phyloP scores from a whole-genome alignment of 2,329 filamentous ascomycete genomes.

The Alternaria postmessia region DNA sequence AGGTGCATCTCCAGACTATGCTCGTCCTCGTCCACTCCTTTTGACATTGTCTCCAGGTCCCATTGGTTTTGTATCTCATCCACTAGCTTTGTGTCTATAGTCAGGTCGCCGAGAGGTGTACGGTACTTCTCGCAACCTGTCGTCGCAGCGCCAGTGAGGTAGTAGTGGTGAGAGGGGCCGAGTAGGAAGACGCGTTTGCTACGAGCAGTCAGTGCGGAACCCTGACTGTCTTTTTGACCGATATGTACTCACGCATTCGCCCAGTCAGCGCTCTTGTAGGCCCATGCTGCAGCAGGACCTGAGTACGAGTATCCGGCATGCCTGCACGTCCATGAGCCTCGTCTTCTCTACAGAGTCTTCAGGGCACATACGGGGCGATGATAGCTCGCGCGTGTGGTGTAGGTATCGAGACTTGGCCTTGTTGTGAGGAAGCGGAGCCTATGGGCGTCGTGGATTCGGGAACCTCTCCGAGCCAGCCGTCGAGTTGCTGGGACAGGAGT shows the following conservation, averaged over 20 bases:
- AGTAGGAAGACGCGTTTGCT: conserved; percentile 90
- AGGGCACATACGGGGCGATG: conserved; percentile 81
- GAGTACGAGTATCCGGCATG: conserved; percentile 96
- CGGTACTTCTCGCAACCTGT: conserved; percentile 74
- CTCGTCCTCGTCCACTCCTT: conserved; percentile 75
- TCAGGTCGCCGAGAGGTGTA: conserved; percentile 77
- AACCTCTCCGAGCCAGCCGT: conserved; percentile 76
- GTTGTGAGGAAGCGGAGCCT: conserved; percentile 55
- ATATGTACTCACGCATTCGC: conserved; percentile 68
- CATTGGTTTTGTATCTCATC: conserved; percentile 52
- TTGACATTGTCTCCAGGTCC: conserved; percentile 63
- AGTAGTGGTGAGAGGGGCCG: conserved; percentile 89
- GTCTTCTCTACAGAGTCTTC: neutral
- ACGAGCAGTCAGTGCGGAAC: conserved; percentile 1
- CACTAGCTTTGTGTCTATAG: conserved; percentile 68
- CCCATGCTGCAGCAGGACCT: conserved; percentile 90
- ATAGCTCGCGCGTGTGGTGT: conserved; percentile 79
- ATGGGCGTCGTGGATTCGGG: conserved; percentile 70
- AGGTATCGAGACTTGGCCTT: conserved; percentile 63
- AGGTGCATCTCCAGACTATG: conserved; percentile 98
- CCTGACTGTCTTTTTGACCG: neutral
- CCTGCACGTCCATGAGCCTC: conserved; percentile 60
- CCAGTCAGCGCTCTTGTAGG: conserved; percentile 88
- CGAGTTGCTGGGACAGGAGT: conserved; percentile 73
- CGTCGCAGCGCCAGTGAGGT: conserved; percentile 78